These are phyloP conservation scores for Nicotiana noctiflora DNA, from an alignment of 257 asterid species.

Conservation along the genomic window DNA sequence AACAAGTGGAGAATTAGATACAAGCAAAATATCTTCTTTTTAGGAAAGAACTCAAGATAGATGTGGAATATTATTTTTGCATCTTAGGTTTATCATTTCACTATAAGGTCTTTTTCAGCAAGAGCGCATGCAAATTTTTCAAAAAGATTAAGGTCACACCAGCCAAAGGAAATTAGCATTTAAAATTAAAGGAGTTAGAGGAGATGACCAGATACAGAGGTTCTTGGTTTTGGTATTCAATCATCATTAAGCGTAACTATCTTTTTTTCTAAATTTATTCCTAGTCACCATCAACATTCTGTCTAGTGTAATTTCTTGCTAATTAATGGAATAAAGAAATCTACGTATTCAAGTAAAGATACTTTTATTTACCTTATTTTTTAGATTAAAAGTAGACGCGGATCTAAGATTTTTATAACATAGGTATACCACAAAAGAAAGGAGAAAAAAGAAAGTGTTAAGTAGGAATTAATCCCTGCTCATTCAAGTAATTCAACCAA, in stretches of 20 bases:
- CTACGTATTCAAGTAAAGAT: background rate
- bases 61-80: background rate
- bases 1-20: no score
- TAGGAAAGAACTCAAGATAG: background rate
- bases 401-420: no score
- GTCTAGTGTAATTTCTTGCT: background rate
- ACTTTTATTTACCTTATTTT: background rate
- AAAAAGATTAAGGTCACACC: background rate
- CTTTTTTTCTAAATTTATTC: background rate
- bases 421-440: no score
- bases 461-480: no score
- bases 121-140: background rate
- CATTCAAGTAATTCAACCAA: no score
- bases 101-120: background rate
- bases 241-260: background rate
- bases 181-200: background rate
- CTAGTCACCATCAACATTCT: background rate
- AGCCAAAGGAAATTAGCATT: background rate
- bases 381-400: no score
- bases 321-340: background rate
- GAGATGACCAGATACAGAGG: slow-evolving; percentile 1
- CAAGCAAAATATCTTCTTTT: background rate
- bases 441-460: no score
- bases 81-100: background rate
- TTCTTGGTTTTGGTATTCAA: background rate